Conservation (phyloP, 768 basidiomycete species). For the Lepiota subincarnata region DNA sequence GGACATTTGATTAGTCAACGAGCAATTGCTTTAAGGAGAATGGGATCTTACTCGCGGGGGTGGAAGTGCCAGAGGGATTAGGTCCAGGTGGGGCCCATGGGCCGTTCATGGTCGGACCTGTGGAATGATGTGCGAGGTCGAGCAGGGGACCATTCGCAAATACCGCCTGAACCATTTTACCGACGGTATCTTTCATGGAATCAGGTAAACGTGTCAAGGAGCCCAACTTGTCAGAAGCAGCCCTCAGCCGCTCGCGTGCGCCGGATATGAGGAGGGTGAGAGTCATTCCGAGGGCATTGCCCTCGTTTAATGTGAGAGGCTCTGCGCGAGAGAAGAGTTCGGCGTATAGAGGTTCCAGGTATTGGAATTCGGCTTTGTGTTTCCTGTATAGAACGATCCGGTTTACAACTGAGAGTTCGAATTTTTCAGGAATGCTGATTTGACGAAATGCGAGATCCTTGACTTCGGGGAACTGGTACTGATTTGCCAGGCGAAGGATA, state of each 20-base stretch:
- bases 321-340: slow-evolving; percentile 47
- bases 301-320: slow-evolving; percentile 53
- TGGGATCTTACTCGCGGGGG: too few relatives aligned
- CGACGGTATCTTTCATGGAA: slow-evolving; percentile 11
- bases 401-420: slow-evolving; percentile 9
- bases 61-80: neutral
- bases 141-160: slow-evolving; percentile 1
- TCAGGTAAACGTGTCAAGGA: slow-evolving; percentile 17
- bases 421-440: slow-evolving; percentile 1
- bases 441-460: slow-evolving; percentile 50
- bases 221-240: slow-evolving; percentile 8
- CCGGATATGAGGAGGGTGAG: slow-evolving; percentile 43
- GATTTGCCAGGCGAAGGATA: slow-evolving; percentile 53
- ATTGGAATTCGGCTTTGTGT: slow-evolving; percentile 40
- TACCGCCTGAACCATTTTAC: neutral
- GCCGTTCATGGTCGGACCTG: neutral
- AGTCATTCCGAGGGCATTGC: slow-evolving; percentile 47
- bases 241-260: slow-evolving; percentile 46
- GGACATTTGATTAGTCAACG: too few relatives aligned
- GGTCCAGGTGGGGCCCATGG: neutral
- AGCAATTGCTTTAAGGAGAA: too few relatives aligned
- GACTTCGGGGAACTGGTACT: slow-evolving; percentile 55
- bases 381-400: slow-evolving; percentile 51
- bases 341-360: slow-evolving; percentile 54
- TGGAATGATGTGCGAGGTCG: neutral